A percentile compares a stretch with the other conserved stretches of the same genome.
phyloP scores from a whole-genome alignment of 2,329 filamentous ascomycete genomes.

The Alternaria incomplexa region DNA sequence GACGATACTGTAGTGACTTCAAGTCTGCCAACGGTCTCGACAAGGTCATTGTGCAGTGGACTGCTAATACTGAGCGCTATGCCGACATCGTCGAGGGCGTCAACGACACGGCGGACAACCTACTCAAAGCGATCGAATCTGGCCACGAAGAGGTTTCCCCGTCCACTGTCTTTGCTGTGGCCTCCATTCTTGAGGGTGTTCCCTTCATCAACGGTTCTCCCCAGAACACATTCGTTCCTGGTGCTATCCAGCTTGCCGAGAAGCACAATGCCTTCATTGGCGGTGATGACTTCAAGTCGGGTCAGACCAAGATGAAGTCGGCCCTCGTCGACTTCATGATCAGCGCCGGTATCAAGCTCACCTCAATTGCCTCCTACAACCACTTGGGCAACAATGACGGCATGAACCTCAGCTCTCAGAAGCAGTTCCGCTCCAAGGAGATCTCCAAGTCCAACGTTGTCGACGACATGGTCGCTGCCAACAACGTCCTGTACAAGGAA shows the following conservation, averaged over 20 bases:
- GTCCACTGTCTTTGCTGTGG: conserved; percentile 94
- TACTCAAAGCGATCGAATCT: conserved; percentile 82
- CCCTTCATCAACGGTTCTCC: conserved; percentile 99
- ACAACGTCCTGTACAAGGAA: conserved; percentile 85
- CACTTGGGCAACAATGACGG: conserved; percentile 99
- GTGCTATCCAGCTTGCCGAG: conserved; percentile 87
- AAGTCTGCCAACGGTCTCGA: conserved; percentile 84
- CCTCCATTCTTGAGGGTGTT: conserved; percentile 84
- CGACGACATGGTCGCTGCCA: conserved; percentile 99
- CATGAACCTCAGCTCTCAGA: conserved; percentile 96
- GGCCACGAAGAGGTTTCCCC: conserved; percentile 93
- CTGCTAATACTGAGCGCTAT: conserved; percentile 97
- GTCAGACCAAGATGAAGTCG: conserved; percentile 99
- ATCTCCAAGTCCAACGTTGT: conserved; percentile 99
- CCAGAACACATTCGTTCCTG: conserved; percentile 98
- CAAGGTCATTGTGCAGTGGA: conserved; percentile 98
- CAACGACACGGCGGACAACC: conserved; percentile 95
- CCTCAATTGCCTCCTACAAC: conserved; percentile 98
- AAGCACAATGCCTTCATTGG: conserved; percentile 89
- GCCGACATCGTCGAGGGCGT: conserved; percentile 85
- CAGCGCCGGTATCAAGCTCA: conserved; percentile 98
- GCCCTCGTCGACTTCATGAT: conserved; percentile 98
- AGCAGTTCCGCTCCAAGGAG: conserved; percentile 99
- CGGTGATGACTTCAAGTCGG: conserved; percentile 99
- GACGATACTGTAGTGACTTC: conserved; percentile 67